phyloP scores from a whole-genome alignment of 139 green algal species.

The Zygnema cylindricum region DNA sequence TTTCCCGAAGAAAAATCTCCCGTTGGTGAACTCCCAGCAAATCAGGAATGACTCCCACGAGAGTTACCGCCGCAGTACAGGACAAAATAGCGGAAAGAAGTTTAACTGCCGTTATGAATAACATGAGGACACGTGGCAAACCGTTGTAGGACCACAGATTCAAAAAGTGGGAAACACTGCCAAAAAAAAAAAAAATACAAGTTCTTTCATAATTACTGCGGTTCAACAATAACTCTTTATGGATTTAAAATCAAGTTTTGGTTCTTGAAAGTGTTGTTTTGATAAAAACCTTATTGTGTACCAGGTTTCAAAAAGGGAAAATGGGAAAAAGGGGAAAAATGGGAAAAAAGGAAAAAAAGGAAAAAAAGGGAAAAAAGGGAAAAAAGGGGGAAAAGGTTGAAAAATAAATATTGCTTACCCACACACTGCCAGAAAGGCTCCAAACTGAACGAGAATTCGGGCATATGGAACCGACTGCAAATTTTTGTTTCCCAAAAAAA shows the following conservation, averaged over 20 bases:
- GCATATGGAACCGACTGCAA: constrained; percentile 10
- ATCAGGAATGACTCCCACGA: constrained; percentile 7
- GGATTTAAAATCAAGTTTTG: too few relatives aligned
- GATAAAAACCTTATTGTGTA: too few relatives aligned
- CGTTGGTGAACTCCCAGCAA: constrained; percentile 6
- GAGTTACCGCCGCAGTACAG: constrained; percentile 1
- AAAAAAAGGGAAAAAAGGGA: not conserved
- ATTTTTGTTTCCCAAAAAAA: not conserved
- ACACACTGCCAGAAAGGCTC: constrained; percentile 17
- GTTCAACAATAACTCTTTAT: too few relatives aligned
- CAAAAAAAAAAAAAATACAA: not conserved
- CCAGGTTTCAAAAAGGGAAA: not conserved
- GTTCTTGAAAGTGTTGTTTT: too few relatives aligned
- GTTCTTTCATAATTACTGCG: too few relatives aligned
- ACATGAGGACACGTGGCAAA: constrained; percentile 25
- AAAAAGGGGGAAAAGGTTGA: not conserved
- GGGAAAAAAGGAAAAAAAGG: not conserved
- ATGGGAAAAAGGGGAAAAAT: not conserved
- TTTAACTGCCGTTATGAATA: constrained; percentile 25
- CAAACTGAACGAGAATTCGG: constrained; percentile 33
- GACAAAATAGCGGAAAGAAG: constrained; percentile 33
- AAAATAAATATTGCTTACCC: constrained; percentile 28
- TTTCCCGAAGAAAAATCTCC: constrained; percentile 6
- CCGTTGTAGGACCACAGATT: constrained; percentile 1
- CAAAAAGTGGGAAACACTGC: constrained; percentile 23